Conservation (phyloP, 1,139 yeast species). For the Scheffersomyces lignicola region DNA sequence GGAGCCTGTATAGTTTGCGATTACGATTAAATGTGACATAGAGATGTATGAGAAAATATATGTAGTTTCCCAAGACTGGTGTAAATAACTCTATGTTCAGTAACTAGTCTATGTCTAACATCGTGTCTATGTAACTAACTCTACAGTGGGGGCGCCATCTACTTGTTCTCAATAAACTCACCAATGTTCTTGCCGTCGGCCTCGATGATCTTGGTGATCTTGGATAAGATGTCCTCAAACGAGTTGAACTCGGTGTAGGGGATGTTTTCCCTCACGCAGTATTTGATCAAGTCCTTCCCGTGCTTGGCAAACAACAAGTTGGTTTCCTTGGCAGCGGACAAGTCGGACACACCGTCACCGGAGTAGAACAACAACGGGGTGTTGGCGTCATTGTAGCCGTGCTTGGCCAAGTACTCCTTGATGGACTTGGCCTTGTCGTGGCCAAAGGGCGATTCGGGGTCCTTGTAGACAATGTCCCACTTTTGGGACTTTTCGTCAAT, state of each 20-base stretch:
- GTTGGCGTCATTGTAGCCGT: slow-evolving; percentile 29
- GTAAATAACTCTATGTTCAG: slow-evolving; percentile 2
- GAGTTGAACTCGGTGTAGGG: slow-evolving; percentile 83
- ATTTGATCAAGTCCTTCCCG: slow-evolving; percentile 86
- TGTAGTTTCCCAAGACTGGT: too few species aligned
- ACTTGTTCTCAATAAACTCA: slow-evolving; percentile 29
- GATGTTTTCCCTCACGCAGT: slow-evolving; percentile 75
- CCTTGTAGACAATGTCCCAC: slow-evolving; percentile 86
- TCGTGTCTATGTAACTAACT: neutral
- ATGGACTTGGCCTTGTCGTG: slow-evolving; percentile 91
- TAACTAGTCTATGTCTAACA: too few species aligned
- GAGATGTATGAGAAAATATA: too few species aligned
- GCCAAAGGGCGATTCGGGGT: slow-evolving; percentile 80
- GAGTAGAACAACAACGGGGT: slow-evolving; percentile 76
- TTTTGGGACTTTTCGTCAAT: slow-evolving; percentile 47
- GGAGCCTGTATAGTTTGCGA: neutral
- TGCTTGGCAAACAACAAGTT: slow-evolving; percentile 89
- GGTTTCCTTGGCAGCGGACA: slow-evolving; percentile 93
- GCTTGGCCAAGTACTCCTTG: slow-evolving; percentile 55
- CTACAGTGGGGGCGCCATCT: slow-evolving; percentile 5
- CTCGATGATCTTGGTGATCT: slow-evolving; percentile 38
- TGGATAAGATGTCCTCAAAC: slow-evolving; percentile 68
- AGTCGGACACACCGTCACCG: slow-evolving; percentile 96
- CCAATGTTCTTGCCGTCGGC: slow-evolving; percentile 26
- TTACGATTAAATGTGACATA: slow-evolving; percentile 5